Evolutionary conservation across 1,284 basidiomycete species (phyloP).

Genomic region (Cutaneotrichosporon sp.): DNA sequence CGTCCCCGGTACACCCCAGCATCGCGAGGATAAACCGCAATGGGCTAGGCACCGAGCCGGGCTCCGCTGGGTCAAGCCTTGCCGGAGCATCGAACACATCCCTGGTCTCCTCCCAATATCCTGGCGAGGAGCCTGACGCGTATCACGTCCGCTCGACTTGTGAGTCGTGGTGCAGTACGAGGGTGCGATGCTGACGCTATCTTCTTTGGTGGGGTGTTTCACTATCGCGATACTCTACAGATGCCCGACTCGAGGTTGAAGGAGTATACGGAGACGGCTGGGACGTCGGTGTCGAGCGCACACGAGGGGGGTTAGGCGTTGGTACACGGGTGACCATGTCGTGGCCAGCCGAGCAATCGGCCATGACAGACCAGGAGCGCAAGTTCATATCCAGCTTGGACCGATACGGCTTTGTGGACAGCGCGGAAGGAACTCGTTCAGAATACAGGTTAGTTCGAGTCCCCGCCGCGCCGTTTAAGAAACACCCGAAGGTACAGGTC

Average conservation of each 20-base stretch:
- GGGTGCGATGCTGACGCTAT: no score
- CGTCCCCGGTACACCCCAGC: conserved; percentile 13
- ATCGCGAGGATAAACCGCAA: conserved; percentile 14
- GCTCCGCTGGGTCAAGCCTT: neutral
- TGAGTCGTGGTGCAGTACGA: no score
- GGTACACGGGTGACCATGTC: conserved; percentile 52
- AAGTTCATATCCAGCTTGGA: conserved; percentile 60
- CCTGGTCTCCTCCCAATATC: conserved; percentile 31
- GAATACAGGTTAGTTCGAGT: conserved; percentile 72
- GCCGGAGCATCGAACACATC: conserved; percentile 5
- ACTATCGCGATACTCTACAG: conserved; percentile 18
- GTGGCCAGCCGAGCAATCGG: conserved; percentile 49
- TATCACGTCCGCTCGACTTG: conserved; percentile 81
- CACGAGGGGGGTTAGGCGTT: conserved; percentile 64
- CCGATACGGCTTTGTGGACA: conserved; percentile 80
- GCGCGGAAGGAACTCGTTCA: conserved; percentile 54
- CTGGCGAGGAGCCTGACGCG: conserved; percentile 70
- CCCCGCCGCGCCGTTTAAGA: conserved; percentile 59
- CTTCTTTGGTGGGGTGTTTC: no score
- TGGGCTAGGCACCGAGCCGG: neutral
- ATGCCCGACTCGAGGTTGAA: conserved; percentile 73
- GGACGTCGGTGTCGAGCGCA: conserved; percentile 84
- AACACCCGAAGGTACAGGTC: conserved; percentile 55
- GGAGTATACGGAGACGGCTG: conserved; percentile 89
- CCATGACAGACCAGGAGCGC: conserved; percentile 55